A percentile compares a stretch with the other conserved stretches of the same genome.
These are phyloP conservation scores for Pogostemon cablin DNA, from an alignment of 257 asterid species.

Conservation along the genomic window DNA sequence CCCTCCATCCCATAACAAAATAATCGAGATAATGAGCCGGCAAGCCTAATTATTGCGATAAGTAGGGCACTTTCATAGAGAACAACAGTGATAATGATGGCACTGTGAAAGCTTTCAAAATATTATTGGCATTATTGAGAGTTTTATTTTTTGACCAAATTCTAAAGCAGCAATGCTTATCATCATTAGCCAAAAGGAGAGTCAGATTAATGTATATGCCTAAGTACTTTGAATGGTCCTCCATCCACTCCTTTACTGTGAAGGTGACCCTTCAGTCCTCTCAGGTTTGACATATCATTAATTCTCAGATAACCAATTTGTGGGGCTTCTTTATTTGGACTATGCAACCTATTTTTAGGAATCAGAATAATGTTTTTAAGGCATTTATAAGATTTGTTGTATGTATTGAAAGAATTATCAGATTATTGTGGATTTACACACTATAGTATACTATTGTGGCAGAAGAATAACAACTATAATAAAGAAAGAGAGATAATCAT, in stretches of 20 bases:
- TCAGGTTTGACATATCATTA: background rate
- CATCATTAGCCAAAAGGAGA: slow-evolving; percentile 28
- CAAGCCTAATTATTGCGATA: slow-evolving; percentile 27
- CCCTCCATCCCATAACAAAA: background rate
- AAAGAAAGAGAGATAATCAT: background rate
- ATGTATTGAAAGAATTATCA: too few relatives aligned
- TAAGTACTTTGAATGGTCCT: slow-evolving; percentile 56
- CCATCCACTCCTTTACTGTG: slow-evolving; percentile 39
- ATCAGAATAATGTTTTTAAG: too few relatives aligned
- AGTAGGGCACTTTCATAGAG: slow-evolving; percentile 35
- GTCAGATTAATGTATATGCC: slow-evolving; percentile 33
- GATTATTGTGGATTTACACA: background rate
- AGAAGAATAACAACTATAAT: background rate
- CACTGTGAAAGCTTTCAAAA: background rate
- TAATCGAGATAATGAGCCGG: background rate
- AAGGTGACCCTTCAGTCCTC: slow-evolving; percentile 36
- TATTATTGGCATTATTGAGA: slow-evolving; percentile 30
- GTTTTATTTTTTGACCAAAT: slow-evolving; percentile 32
- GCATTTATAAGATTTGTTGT: too few relatives aligned
- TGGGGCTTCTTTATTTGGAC: background rate
- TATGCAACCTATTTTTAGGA: too few relatives aligned
- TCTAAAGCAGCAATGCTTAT: slow-evolving; percentile 24
- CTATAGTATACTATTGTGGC: background rate
- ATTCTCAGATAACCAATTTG: background rate
- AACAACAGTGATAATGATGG: slow-evolving; percentile 32